phyloP scores from a whole-genome alignment of 805 yeast species.

The Grigorovia transvaalensis region DNA sequence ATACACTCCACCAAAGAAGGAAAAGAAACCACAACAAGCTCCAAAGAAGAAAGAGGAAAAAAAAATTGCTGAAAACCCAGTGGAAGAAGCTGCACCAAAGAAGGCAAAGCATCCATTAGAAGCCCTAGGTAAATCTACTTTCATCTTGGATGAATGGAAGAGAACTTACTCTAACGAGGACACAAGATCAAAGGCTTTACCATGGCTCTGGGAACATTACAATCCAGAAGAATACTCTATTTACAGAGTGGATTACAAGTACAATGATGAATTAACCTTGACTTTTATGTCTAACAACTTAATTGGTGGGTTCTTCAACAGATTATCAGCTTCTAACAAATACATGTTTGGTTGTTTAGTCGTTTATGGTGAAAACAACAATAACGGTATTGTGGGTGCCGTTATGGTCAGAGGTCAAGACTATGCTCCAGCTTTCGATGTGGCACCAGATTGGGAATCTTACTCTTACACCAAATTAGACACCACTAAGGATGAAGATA shows the following conservation, averaged over 20 bases:
- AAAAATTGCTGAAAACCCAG: slow-evolving; percentile 21
- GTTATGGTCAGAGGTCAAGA: slow-evolving; percentile 95
- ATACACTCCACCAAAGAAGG: slow-evolving; percentile 43
- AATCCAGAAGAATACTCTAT: slow-evolving; percentile 89
- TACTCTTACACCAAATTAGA: slow-evolving; percentile 78
- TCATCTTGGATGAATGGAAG: slow-evolving; percentile 87
- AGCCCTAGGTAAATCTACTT: slow-evolving; percentile 60
- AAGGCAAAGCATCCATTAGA: slow-evolving; percentile 90
- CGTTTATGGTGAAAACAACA: slow-evolving; percentile 97
- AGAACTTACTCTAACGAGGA: slow-evolving; percentile 94
- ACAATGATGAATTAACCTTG: slow-evolving; percentile 93
- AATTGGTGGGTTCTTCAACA: slow-evolving; percentile 96
- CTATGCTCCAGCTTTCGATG: slow-evolving; percentile 81
- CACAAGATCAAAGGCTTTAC: slow-evolving; percentile 85
- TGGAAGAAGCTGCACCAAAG: slow-evolving; percentile 39
- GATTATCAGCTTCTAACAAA: slow-evolving; percentile 85
- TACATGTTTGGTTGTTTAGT: slow-evolving; percentile 88
- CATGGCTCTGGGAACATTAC: slow-evolving; percentile 97
- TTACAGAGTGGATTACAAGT: slow-evolving; percentile 92
- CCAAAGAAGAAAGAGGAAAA: slow-evolving; percentile 22
- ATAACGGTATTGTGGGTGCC: slow-evolving; percentile 94
- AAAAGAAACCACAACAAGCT: slow-evolving; percentile 31
- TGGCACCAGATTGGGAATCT: slow-evolving; percentile 99
- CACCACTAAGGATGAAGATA: slow-evolving; percentile 63
- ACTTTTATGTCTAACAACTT: slow-evolving; percentile 98